Percentiles rank a stretch among this genome's conserved stretches.
Conservation (phyloP, 2,329 filamentous ascomycete species). For the Neophaeococcomyces aloes region DNA sequence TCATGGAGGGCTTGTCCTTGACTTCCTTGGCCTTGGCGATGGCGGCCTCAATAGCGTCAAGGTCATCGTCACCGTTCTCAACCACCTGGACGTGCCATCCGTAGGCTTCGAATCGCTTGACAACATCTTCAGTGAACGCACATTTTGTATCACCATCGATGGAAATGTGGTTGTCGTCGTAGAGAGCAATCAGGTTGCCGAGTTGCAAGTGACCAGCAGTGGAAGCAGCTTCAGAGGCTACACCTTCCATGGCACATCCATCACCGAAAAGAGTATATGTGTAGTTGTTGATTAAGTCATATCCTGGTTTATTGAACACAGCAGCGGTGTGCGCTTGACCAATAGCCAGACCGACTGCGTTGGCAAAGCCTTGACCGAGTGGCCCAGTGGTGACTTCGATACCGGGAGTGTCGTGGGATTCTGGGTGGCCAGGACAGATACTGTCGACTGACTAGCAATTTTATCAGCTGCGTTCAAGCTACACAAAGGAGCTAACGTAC, state of each 20-base stretch:
- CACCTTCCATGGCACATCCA: slow-evolving; percentile 96
- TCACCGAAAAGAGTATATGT: slow-evolving; percentile 96
- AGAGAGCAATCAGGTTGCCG: slow-evolving; percentile 92
- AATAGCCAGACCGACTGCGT: slow-evolving; percentile 95
- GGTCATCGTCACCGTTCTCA: slow-evolving; percentile 77
- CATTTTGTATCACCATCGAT: slow-evolving; percentile 87
- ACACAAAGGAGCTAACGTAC: slow-evolving; percentile 51
- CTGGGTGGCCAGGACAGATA: slow-evolving; percentile 92
- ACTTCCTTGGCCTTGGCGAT: slow-evolving; percentile 75
- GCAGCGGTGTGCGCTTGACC: slow-evolving; percentile 85
- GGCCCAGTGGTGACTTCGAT: slow-evolving; percentile 97
- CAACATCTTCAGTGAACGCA: slow-evolving; percentile 93
- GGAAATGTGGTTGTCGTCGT: slow-evolving; percentile 97
- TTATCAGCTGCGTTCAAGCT: slow-evolving; percentile 30
- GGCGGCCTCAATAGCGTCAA: slow-evolving; percentile 76
- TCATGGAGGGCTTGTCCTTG: slow-evolving; percentile 92
- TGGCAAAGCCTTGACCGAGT: slow-evolving; percentile 92
- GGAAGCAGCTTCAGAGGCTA: slow-evolving; percentile 85
- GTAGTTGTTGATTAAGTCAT: slow-evolving; percentile 86
- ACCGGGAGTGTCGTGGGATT: slow-evolving; percentile 91
- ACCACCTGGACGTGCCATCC: slow-evolving; percentile 88
- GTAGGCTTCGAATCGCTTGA: slow-evolving; percentile 90
- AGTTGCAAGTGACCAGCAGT: slow-evolving; percentile 93
- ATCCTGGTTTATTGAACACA: slow-evolving; percentile 93
- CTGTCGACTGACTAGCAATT: slow-evolving; percentile 51